Conservation (phyloP, 331 rosid genomes). For the Rosa hybrid region DNA sequence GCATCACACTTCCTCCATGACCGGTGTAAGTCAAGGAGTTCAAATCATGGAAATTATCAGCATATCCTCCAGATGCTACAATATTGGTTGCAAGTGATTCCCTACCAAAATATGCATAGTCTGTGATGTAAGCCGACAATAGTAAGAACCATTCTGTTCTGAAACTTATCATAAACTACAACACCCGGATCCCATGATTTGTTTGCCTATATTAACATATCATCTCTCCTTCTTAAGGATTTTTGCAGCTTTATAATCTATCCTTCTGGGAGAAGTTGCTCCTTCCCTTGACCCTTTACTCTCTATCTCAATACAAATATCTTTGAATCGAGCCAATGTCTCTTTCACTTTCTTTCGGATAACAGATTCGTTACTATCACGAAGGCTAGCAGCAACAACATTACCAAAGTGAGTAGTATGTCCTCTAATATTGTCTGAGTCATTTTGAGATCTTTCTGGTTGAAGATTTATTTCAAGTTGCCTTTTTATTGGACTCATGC, state of each 20-base stretch:
- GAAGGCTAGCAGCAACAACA: conserved; percentile 26
- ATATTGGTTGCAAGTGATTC: conserved; percentile 73
- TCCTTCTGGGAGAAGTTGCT: conserved; percentile 42
- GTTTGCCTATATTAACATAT: conserved; percentile 58
- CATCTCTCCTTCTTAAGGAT: conserved; percentile 54
- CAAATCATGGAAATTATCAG: conserved; percentile 61
- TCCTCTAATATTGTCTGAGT: not conserved
- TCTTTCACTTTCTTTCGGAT: conserved; percentile 63
- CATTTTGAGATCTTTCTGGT: not conserved
- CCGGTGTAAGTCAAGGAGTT: conserved; percentile 76
- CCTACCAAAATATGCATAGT: conserved; percentile 48
- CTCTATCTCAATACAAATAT: conserved; percentile 67
- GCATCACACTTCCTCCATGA: conserved; percentile 80
- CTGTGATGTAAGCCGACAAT: conserved; percentile 84
- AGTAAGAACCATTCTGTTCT: conserved; percentile 73
- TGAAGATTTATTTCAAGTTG: not conserved
- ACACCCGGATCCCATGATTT: conserved; percentile 76
- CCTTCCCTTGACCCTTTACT: conserved; percentile 35
- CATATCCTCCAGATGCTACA: conserved; percentile 83
- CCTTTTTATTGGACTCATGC: not conserved
- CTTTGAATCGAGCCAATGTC: conserved; percentile 67
- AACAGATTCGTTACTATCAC: conserved; percentile 37
- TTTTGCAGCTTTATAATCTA: conserved; percentile 53
- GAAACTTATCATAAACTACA: conserved; percentile 85
- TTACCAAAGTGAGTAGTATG: not conserved